Percentiles rank a stretch among this genome's conserved stretches.
Conservation (phyloP, 2,329 filamentous ascomycete species). For the Cercospora janseana region DNA sequence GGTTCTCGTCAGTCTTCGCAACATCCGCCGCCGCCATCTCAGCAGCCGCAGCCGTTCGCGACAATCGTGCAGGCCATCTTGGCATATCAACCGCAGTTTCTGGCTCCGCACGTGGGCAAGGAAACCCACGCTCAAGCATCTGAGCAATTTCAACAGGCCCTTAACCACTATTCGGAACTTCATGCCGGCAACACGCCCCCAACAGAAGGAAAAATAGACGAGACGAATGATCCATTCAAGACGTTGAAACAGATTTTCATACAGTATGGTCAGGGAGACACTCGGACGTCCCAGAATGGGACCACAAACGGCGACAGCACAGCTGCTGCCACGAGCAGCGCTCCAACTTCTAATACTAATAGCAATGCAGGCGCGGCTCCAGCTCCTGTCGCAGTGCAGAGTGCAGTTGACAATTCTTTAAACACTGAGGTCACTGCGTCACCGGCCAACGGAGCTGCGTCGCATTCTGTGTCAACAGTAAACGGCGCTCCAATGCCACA, state of each 20-base stretch:
- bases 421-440: background rate
- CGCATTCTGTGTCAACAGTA: background rate
- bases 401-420: background rate
- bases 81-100: conserved; percentile 20
- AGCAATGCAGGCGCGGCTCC: background rate
- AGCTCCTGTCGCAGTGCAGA: conserved; percentile 1
- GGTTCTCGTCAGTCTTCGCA: conserved; percentile 15
- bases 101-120: background rate
- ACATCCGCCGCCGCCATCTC: conserved; percentile 13
- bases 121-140: conserved; percentile 2
- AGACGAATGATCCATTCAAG: conserved; percentile 14
- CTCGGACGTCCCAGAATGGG: conserved; percentile 2
- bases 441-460: background rate
- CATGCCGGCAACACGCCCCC: conserved; percentile 10
- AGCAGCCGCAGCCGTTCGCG: conserved; percentile 25
- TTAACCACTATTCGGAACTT: conserved; percentile 10
- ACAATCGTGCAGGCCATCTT: conserved; percentile 30
- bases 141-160: conserved; percentile 8
- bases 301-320: conserved; percentile 3
- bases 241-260: conserved; percentile 16
- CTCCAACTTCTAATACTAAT: conserved; percentile 4
- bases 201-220: conserved; percentile 12
- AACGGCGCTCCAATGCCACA: background rate
- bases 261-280: conserved; percentile 9
- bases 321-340: background rate